Base-by-base conservation (phyloP, 768 basidiomycete species). In the Boletus rubescentipes region DNA sequence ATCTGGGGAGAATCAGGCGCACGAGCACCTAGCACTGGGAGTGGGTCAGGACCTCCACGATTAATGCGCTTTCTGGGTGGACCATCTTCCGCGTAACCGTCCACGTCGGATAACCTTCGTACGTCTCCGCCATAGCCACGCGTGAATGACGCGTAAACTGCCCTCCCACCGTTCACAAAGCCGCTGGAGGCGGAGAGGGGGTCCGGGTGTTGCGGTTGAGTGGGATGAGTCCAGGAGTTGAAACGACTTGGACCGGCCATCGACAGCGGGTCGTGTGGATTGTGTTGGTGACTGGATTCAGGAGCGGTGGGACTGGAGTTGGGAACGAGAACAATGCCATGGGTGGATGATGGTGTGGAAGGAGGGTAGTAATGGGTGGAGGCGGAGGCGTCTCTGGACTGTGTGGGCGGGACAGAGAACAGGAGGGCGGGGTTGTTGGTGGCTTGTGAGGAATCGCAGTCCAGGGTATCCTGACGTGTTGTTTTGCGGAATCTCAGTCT, bases 381-480 rank as follows among this genome's bases (percentile, higher is more conserved):
- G 36, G 82, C 70, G n/a, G 85, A 87, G 40, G 80, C 87, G 75
- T 91, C 89, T 62, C 89, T 81, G 55, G 87, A 88, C 74, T 91
- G 89, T 35, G 79, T 42, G 9, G 86, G 85, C 54, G 78, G 83
- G 14, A 60, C 54, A 35, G 40, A 57, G 38, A 63, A 62, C 50
- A 65, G 43, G 37, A 61, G 59, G 31, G 83, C 69, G 29, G 85
- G 85, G 45, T 78, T 85, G 74, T 89, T 87, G 61, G 83, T 75
- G 53, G 84, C 51, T 5, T 81, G 85, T 54, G 79, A 79, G 18
- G 67, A 59, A 47, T 57, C 63, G 58, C 38, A 43, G 46, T 62
- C 60, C 43, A 58, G 58, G 61, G 53, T 67, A 63, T 59, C 72
- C 54, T 58, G 70, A 61, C 64, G 69, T 62, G 41, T 61, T 49